Evolutionary conservation across 2,329 filamentous ascomycete species (phyloP).

Genomic region (Aspergillus alliaceus): DNA sequence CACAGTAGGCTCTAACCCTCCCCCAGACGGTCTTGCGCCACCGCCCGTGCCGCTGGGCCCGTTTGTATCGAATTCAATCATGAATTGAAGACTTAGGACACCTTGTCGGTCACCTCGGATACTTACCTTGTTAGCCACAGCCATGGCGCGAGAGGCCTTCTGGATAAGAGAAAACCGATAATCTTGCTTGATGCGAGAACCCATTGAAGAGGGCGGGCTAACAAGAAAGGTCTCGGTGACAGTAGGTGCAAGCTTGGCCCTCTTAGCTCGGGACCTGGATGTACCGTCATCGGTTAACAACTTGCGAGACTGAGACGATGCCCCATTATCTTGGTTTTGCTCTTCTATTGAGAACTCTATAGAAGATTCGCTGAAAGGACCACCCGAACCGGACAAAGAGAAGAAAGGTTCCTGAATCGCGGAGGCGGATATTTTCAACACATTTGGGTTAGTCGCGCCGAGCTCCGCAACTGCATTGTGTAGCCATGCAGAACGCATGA

Average conservation of each 20-base stretch:
- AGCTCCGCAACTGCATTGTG: conserved; percentile 55
- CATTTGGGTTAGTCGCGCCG: conserved; percentile 66
- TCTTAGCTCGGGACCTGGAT: conserved; percentile 31
- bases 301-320: conserved; percentile 30
- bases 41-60: conserved; percentile 21
- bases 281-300: conserved; percentile 39
- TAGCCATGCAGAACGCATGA: conserved; percentile 68
- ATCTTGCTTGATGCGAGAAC: conserved; percentile 67
- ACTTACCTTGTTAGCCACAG: conserved; percentile 86
- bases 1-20: conserved; percentile 30
- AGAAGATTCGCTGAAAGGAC: conserved; percentile 58
- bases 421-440: conserved; percentile 67
- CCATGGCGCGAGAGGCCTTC: conserved; percentile 88
- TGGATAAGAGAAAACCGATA: conserved; percentile 89
- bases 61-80: conserved; percentile 80
- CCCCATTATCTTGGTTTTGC: conserved; percentile 24
- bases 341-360: conserved; percentile 60
- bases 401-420: conserved; percentile 66
- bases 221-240: conserved; percentile 54
- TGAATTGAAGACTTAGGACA: conserved; percentile 91
- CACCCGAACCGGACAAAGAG: conserved; percentile 66
- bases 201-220: conserved; percentile 56
- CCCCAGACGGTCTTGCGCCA: conserved; percentile 19
- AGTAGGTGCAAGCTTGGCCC: conserved; percentile 40
- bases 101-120: conserved; percentile 84